A percentile compares a stretch with the other conserved stretches of the same genome.
These are phyloP conservation scores for Blastocystis hominis DNA, from an alignment of 352 stramenopile species.

Conservation along the genomic window DNA sequence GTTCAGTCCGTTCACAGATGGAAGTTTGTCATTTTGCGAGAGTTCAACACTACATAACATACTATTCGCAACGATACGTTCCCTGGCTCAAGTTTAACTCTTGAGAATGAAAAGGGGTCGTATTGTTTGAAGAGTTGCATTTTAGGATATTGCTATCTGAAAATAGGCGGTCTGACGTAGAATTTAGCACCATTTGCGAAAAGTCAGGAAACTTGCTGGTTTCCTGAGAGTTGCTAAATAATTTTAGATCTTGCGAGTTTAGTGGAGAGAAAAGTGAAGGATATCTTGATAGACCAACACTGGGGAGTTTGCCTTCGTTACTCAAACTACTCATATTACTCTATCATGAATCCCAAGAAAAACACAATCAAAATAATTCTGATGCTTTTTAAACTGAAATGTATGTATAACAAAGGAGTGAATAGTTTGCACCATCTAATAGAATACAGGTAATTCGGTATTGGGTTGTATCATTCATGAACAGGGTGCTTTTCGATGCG, in stretches of 20 bases:
- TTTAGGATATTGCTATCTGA: neutral
- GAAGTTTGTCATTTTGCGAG: neutral
- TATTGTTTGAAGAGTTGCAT: neutral
- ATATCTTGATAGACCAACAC: neutral
- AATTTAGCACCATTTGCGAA: neutral
- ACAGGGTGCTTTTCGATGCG: neutral
- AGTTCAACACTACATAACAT: no score
- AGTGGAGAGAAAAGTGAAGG: neutral
- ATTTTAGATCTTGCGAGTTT: constrained; percentile 10
- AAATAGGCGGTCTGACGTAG: neutral
- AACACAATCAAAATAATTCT: no score
- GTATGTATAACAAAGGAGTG: neutral
- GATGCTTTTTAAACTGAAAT: neutral
- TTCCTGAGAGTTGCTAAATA: neutral
- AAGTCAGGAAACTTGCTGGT: neutral
- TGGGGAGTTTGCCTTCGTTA: neutral
- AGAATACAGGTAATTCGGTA: neutral
- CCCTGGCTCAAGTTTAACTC: neutral
- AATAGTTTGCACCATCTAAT: neutral
- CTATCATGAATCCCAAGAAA: no score
- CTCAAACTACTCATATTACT: neutral
- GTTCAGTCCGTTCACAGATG: no score
- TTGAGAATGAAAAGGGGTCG: constrained; percentile 5
- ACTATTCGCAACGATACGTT: neutral
- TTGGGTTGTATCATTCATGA: neutral